Conservation (phyloP, 805 yeast species). For the Saccharomycopsis guyanensis region DNA sequence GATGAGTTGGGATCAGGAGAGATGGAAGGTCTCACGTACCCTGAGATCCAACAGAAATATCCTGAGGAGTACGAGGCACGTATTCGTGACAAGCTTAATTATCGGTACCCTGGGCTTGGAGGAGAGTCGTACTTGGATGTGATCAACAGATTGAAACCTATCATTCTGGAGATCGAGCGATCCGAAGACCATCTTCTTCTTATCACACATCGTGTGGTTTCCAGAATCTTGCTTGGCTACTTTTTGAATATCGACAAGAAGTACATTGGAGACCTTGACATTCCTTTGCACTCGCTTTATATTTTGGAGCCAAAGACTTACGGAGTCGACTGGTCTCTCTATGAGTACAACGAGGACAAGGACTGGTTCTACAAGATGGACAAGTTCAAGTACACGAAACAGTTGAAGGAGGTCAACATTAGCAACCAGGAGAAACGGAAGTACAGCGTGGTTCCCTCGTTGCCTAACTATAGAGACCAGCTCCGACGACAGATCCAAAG, state of each 20-base stretch:
- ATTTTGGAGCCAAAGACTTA: conserved; percentile 89
- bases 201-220: conserved; percentile 85
- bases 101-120: conserved; percentile 94
- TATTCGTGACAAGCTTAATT: conserved; percentile 66
- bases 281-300: conserved; percentile 87
- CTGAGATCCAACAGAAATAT: conserved; percentile 61
- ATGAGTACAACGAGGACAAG: conserved; percentile 79
- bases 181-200: conserved; percentile 80
- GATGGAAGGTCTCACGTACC: conserved; percentile 88
- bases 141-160: conserved; percentile 78
- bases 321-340: conserved; percentile 89
- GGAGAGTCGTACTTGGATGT: conserved; percentile 96
- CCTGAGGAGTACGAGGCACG: conserved; percentile 80
- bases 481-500: neutral
- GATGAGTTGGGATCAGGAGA: conserved; percentile 91
- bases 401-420: conserved; percentile 16
- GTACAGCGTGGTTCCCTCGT: conserved; percentile 20
- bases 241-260: conserved; percentile 76
- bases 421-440: conserved; percentile 16
- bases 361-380: conserved; percentile 64
- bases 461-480: conserved; percentile 6
- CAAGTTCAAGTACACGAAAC: conserved; percentile 22
- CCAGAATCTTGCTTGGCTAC: conserved; percentile 80
- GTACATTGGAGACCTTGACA: conserved; percentile 81
- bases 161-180: conserved; percentile 88